Percentiles rank a stretch among this genome's conserved stretches.
Conservation (phyloP, 345 rosid genomes). For the Fremontodendron californicum region DNA sequence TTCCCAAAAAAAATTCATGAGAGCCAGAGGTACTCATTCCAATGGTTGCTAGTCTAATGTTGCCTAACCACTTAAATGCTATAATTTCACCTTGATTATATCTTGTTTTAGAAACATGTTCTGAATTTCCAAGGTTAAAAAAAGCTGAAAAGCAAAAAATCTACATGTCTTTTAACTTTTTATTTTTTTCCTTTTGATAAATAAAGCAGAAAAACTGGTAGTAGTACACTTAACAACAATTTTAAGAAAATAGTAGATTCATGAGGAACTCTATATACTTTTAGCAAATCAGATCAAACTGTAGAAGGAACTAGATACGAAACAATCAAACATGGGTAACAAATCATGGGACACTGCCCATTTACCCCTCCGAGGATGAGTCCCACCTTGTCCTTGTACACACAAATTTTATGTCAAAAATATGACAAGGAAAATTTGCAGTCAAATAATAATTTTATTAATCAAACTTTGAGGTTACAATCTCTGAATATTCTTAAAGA, state of each 20-base stretch:
- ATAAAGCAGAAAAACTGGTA: background rate
- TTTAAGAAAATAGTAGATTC: background rate
- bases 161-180: background rate
- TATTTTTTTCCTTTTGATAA: too few relatives aligned
- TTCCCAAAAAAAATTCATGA: background rate
- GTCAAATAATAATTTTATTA: too few relatives aligned
- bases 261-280: background rate
- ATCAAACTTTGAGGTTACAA: too few relatives aligned
- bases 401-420: too few relatives aligned
- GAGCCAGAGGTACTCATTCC: background rate
- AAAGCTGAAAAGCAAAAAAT: background rate
- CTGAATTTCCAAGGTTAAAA: background rate
- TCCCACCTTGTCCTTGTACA: constrained; percentile 33
- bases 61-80: background rate
- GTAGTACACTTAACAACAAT: background rate
- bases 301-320: background rate
- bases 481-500: too few relatives aligned
- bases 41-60: background rate
- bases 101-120: background rate
- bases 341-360: background rate
- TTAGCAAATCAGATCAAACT: background rate
- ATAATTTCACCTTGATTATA: constrained; percentile 3
- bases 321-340: background rate
- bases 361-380: constrained; percentile 1
- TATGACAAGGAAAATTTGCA: too few relatives aligned